Percentiles rank a stretch among this genome's conserved stretches.
These are phyloP conservation scores for Penicillium freii DNA, from an alignment of 2,329 filamentous ascomycete genomes.

Conservation along the genomic window DNA sequence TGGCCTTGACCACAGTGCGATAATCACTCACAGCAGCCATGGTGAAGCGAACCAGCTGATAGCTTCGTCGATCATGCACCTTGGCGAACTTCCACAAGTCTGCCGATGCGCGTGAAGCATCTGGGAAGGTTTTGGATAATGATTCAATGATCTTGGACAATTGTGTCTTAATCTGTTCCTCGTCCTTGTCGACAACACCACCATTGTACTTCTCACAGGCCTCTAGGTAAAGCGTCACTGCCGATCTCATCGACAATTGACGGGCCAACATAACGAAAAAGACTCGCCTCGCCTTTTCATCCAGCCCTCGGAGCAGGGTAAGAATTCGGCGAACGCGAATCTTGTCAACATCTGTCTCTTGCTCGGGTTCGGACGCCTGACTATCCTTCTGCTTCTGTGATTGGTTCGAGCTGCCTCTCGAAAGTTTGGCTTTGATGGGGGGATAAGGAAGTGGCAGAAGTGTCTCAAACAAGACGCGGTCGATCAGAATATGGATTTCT, in stretches of 20 bases:
- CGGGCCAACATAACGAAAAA: conserved; percentile 83
- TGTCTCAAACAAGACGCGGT: conserved; percentile 80
- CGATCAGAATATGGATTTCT: conserved; percentile 80
- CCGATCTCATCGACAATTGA: conserved; percentile 70
- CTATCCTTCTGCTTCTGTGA: conserved; percentile 55
- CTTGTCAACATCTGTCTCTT: conserved; percentile 51
- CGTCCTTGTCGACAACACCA: conserved; percentile 69
- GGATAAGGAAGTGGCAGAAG: conserved; percentile 89
- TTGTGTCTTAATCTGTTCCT: conserved; percentile 64
- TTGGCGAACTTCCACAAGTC: conserved; percentile 91
- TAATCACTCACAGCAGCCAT: conserved; percentile 87
- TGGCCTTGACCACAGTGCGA: conserved; percentile 81
- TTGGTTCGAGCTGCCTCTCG: conserved; percentile 48
- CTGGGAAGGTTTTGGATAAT: conserved; percentile 72
- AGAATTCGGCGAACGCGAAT: conserved; percentile 82
- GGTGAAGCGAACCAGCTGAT: conserved; percentile 83
- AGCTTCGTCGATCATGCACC: conserved; percentile 82
- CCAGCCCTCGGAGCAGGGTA: conserved; percentile 74
- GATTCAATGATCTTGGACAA: conserved; percentile 72
- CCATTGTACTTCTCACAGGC: conserved; percentile 89
- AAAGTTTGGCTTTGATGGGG: conserved; percentile 57
- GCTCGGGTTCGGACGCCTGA: conserved; percentile 37
- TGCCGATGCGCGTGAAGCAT: conserved; percentile 66
- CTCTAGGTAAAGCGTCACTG: conserved; percentile 72
- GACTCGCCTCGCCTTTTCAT: conserved; percentile 74